Conservation (phyloP, 768 basidiomycete genomes). For the Zangia roseola region DNA sequence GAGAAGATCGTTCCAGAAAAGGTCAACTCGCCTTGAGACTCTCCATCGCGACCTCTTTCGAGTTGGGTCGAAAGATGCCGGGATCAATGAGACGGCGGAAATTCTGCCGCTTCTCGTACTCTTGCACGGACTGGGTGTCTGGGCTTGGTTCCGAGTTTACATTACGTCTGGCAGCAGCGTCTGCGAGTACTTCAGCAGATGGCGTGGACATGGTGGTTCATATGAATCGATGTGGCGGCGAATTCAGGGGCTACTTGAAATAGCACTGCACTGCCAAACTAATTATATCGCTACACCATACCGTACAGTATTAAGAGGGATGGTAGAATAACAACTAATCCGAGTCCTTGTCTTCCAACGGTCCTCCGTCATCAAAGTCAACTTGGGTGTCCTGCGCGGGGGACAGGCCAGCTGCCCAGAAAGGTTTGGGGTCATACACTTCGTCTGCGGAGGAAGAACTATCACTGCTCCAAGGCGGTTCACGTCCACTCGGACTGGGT, state of each 20-base stretch:
- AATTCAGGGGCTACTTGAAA: slow-evolving; percentile 17
- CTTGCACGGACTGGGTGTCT: slow-evolving; percentile 29
- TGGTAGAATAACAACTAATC: slow-evolving; percentile 9
- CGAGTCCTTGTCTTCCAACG: slow-evolving; percentile 21
- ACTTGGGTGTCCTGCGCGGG: slow-evolving; percentile 4
- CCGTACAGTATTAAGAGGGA: neutral
- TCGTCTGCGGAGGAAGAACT: slow-evolving; percentile 51
- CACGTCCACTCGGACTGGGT: slow-evolving; percentile 31
- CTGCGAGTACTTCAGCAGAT: slow-evolving; percentile 24
- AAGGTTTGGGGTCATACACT: slow-evolving; percentile 18
- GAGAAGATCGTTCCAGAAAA: too few relatives aligned
- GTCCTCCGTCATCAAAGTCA: slow-evolving; percentile 22
- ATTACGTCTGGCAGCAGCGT: slow-evolving; percentile 29
- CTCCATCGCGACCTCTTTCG: slow-evolving; percentile 55
- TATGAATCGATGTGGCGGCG: neutral
- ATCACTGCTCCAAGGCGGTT: slow-evolving; percentile 56
- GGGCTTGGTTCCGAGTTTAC: neutral
- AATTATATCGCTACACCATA: slow-evolving; percentile 1
- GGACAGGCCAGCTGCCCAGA: slow-evolving; percentile 8
- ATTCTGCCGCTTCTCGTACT: slow-evolving; percentile 66
- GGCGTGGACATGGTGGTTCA: slow-evolving; percentile 17
- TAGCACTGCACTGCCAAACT: neutral
- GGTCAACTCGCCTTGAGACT: slow-evolving; percentile 55
- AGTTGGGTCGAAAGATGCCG: slow-evolving; percentile 71
- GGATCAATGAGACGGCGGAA: slow-evolving; percentile 80